Conservation (phyloP, 768 basidiomycete genomes). For the Candolleomyces efflorescens region DNA sequence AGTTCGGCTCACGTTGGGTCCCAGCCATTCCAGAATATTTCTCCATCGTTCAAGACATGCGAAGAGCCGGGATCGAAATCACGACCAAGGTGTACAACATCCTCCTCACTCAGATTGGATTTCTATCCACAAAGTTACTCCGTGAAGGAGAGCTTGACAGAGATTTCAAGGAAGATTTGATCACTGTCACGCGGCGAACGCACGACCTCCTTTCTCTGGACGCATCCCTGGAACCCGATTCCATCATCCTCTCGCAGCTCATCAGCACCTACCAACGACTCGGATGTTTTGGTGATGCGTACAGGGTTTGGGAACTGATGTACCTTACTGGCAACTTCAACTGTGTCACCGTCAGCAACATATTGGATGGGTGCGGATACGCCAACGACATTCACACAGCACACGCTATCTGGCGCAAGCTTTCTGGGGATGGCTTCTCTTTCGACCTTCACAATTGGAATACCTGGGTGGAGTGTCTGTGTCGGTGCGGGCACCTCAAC, state of each 20-base stretch:
- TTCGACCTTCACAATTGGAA: conserved; percentile 75
- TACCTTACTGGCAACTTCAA: conserved; percentile 55
- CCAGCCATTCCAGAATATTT: conserved; percentile 59
- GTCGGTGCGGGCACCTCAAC: conserved; percentile 58
- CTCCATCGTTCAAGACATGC: conserved; percentile 80
- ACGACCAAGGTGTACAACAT: conserved; percentile 62
- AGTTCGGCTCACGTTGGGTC: conserved; percentile 38
- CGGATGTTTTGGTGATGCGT: conserved; percentile 65
- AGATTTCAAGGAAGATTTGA: conserved; percentile 29
- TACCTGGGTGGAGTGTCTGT: conserved; percentile 82
- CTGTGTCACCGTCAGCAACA: conserved; percentile 69
- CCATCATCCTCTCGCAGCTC: conserved; percentile 71
- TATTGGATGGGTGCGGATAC: conserved; percentile 80
- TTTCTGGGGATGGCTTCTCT: conserved; percentile 43
- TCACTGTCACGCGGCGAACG: conserved; percentile 52
- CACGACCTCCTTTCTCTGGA: conserved; percentile 81
- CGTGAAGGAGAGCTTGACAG: conserved; percentile 10
- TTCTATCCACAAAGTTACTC: conserved; percentile 33
- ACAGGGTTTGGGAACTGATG: conserved; percentile 77
- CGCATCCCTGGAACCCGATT: conserved; percentile 67
- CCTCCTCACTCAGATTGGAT: conserved; percentile 53
- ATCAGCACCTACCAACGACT: conserved; percentile 89
- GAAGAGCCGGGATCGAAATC: conserved; percentile 51
- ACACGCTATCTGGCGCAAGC: conserved; percentile 48
- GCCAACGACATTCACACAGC: conserved; percentile 49